These are phyloP conservation scores for Camelina hispida DNA, from an alignment of 345 rosid species.

Conservation along the genomic window DNA sequence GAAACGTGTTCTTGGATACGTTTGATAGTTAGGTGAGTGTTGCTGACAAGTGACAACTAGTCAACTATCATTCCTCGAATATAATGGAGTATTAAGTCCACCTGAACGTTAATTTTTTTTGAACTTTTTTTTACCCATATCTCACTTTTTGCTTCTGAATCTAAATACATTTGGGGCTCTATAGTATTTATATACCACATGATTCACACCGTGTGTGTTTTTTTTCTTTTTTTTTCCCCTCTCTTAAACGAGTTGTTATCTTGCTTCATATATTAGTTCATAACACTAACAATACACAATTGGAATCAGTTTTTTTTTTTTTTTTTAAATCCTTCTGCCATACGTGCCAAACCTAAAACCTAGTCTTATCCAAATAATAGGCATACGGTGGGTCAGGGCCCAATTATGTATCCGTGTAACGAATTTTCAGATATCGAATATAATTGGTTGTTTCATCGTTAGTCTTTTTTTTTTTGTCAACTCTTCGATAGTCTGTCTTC, in stretches of 20 bases:
- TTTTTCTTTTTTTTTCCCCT: background rate
- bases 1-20: slow-evolving; percentile 37
- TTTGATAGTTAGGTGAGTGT: slow-evolving; percentile 43
- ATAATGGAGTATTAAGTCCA: background rate
- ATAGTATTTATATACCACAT: background rate
- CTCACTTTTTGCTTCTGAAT: background rate
- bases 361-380: slow-evolving; percentile 18
- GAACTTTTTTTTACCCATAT: background rate
- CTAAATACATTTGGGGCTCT: background rate
- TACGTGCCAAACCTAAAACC: no score
- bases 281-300: background rate
- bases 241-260: background rate
- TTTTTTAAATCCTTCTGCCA: background rate
- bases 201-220: no score
- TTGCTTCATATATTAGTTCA: background rate
- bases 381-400: slow-evolving; percentile 26
- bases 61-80: background rate
- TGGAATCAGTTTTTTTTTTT: background rate
- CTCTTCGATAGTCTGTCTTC: slow-evolving; percentile 1
- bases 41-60: slow-evolving; percentile 35
- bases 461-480: background rate
- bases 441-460: background rate
- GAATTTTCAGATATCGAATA: slow-evolving; percentile 5
- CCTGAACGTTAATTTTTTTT: background rate
- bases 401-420: background rate